These are phyloP conservation scores for Oryza longistaminata DNA, from an alignment of 176 grass and related monocot genomes.

Conservation along the genomic window DNA sequence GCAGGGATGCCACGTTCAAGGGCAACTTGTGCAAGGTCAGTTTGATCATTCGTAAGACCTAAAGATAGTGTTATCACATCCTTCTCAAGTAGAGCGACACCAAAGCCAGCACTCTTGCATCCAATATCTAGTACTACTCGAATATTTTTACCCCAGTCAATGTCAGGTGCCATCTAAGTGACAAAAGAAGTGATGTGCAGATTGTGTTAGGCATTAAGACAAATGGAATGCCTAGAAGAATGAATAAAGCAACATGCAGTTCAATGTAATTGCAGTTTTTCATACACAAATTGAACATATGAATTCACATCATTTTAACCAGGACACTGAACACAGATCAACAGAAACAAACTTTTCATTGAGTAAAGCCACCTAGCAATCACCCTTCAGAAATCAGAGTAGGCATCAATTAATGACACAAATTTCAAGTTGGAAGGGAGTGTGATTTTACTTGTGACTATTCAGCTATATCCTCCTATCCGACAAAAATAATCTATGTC, in stretches of 20 bases:
- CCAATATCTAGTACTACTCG: conserved; percentile 78
- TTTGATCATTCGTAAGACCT: conserved; percentile 77
- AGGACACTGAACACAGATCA: not conserved
- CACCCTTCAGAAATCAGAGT: conserved; percentile 22
- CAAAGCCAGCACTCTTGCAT: conserved; percentile 72
- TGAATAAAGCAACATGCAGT: not conserved
- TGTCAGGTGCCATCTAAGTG: conserved; percentile 86
- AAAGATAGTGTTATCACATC: conserved; percentile 71
- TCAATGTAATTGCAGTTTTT: not conserved
- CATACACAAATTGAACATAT: not conserved
- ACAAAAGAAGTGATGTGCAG: conserved; percentile 37
- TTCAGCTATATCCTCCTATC: not conserved
- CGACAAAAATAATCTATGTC: not conserved
- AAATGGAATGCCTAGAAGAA: conserved; percentile 4
- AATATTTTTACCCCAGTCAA: conserved; percentile 99
- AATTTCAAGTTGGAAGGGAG: not conserved
- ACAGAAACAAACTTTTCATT: conserved; percentile 4
- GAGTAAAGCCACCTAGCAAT: not conserved
- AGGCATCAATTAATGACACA: not conserved
- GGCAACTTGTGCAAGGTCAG: conserved; percentile 72
- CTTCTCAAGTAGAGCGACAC: conserved; percentile 67
- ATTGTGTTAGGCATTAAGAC: conserved; percentile 32
- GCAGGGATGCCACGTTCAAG: conserved; percentile 93
- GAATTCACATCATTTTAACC: not conserved
- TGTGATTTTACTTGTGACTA: not conserved